These are phyloP conservation scores for Blastobotrys aristatus DNA, from an alignment of 1,139 yeast species.

Conservation along the genomic window DNA sequence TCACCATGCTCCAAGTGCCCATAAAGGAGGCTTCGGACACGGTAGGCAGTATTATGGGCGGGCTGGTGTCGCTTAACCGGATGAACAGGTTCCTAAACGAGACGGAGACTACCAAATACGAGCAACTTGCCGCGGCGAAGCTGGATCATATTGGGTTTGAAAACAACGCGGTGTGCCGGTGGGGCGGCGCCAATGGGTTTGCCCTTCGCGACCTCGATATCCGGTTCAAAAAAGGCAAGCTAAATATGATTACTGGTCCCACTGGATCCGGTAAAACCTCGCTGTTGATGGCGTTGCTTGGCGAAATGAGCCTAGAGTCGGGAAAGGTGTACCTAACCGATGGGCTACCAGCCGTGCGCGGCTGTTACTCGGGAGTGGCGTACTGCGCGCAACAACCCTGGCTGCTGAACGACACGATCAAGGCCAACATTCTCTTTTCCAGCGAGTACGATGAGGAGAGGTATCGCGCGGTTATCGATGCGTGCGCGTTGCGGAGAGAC, in stretches of 20 bases:
- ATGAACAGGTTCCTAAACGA: constrained; percentile 72
- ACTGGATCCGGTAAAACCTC: constrained; percentile 98
- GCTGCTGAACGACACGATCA: constrained; percentile 74
- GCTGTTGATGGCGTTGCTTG: constrained; percentile 77
- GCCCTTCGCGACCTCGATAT: constrained; percentile 67
- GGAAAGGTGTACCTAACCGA: constrained; percentile 61
- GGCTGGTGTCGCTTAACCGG: constrained; percentile 85
- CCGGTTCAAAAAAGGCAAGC: constrained; percentile 62
- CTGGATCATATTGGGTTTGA: constrained; percentile 67
- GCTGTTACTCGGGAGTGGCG: constrained; percentile 76
- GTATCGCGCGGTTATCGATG: constrained; percentile 71
- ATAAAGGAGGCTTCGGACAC: constrained; percentile 83
- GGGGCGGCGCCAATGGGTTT: constrained; percentile 55
- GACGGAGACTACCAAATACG: constrained; percentile 76
- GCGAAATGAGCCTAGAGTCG: constrained; percentile 75
- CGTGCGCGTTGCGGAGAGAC: constrained; percentile 66
- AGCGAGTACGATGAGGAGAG: constrained; percentile 66
- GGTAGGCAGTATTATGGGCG: constrained; percentile 76
- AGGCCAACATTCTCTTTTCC: constrained; percentile 70
- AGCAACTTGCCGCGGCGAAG: constrained; percentile 51
- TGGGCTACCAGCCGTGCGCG: constrained; percentile 92
- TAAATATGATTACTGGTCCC: constrained; percentile 84
- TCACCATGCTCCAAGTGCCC: constrained; percentile 77
- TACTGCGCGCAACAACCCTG: constrained; percentile 95
- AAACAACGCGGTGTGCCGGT: constrained; percentile 73